Evolutionary conservation across 768 basidiomycete species (phyloP).

Genomic region (Ramaria sp.): DNA sequence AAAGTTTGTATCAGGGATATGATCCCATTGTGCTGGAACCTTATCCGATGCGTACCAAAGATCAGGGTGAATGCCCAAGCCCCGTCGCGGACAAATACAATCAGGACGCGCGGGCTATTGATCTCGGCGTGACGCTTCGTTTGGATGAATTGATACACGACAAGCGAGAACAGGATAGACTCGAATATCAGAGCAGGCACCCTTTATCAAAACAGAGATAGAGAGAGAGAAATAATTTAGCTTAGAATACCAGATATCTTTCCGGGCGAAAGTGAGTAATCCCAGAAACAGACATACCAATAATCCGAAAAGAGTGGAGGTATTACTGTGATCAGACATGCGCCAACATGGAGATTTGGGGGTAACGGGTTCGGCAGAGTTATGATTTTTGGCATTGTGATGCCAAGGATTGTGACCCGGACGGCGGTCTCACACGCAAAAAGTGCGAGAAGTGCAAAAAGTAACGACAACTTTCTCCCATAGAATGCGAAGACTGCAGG

Average conservation of each 20-base stretch:
- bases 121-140: background rate
- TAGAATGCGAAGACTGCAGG: constrained; percentile 6
- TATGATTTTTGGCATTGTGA: background rate
- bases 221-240: background rate
- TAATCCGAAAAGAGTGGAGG: background rate
- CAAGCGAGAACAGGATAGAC: background rate
- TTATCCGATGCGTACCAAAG: background rate
- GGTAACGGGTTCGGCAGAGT: background rate
- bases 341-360: background rate
- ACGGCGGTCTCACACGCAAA: background rate
- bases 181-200: constrained; percentile 1
- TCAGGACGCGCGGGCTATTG: background rate
- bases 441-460: background rate
- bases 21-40: background rate
- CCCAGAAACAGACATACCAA: background rate
- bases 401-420: background rate
- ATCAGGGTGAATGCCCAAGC: constrained; percentile 1
- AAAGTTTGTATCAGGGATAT: background rate
- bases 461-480: background rate
- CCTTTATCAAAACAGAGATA: background rate
- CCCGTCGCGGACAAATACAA: constrained; percentile 8
- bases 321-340: background rate
- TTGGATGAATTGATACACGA: constrained; percentile 3
- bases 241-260: no score
- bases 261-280: no score